Evolutionary conservation across 805 yeast species (phyloP), one percentile per base, ranked within the genome.

Genomic region (Metschnikowia proteae): DNA sequence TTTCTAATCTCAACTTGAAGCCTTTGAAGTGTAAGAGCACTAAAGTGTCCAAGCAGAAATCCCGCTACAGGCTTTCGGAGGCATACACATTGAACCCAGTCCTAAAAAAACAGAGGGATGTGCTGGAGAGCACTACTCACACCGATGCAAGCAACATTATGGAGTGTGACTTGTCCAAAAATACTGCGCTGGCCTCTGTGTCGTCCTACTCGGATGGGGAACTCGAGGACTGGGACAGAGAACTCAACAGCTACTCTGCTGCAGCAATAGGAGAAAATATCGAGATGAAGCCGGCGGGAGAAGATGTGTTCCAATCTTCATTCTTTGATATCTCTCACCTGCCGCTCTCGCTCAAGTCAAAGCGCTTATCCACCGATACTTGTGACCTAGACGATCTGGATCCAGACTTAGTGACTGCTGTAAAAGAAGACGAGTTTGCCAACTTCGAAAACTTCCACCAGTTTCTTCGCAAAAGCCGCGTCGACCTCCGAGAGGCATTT

Each of bases 1-100:
- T 71, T 13, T 66, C 74, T 2, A 63, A 66, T 53, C 59, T 73
- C 42, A 60, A 60, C 40, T 58, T 73, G 43, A 71, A 71, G 54
- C 78, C 78, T 4, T 63, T 73, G n/a, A 53, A 69, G 45, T 70
- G 75, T 53, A 46, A 53, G 55, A 27, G 59, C 31, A 48, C 63
- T 27, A 67, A 63, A 47, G 63, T 71, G 2, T 58, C 65, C 49
- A 72, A 70, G 58, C 70, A 70, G 60, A 73, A 70, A 54, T 68
- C 75, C n/a, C 62, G 63, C 33, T 71, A 72, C 53, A 60, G 75
- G 42, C 59, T 73, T 8, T 67, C 74, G 3, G 63, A 60, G 11
- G 63, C 72, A 0, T 73, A 68, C 55, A 71, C 64, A 26, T 50
- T 70, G 37, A 70, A 69, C 50, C 75, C 76, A 3, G 47, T 67